phyloP scores from a whole-genome alignment of 495 filamentous ascomycete genomes.

The Penicillium crystallinum region DNA sequence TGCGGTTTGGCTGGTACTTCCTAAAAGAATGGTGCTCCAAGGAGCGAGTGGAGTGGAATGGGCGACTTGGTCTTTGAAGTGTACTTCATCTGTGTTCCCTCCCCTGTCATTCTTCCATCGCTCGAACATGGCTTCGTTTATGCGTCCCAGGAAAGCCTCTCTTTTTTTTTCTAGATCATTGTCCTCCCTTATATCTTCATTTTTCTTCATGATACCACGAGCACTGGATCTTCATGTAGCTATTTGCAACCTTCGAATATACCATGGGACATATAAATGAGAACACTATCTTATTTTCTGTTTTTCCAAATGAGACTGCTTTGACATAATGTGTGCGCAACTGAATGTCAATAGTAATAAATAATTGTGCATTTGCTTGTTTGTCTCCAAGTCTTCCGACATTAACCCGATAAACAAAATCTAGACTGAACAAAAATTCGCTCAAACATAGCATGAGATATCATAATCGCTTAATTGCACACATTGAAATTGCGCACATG shows the following conservation, averaged over 20 bases:
- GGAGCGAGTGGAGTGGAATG: conserved; percentile 40
- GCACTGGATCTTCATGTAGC: conserved; percentile 22
- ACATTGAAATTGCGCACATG: conserved; percentile 1
- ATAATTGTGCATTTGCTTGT: neutral
- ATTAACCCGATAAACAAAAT: neutral
- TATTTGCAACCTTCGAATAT: conserved; percentile 18
- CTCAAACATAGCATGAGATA: neutral
- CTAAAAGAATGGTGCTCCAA: conserved; percentile 44
- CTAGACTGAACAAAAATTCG: neutral
- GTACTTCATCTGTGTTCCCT: neutral
- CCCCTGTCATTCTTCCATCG: too few relatives aligned
- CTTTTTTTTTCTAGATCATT: conserved; percentile 2
- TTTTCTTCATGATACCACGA: conserved; percentile 38
- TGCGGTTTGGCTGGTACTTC: conserved; percentile 41
- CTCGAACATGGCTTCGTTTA: neutral
- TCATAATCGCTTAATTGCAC: conserved; percentile 7
- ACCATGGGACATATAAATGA: conserved; percentile 15
- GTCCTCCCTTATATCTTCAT: too few relatives aligned
- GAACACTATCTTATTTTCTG: too few relatives aligned
- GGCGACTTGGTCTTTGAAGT: conserved; percentile 31
- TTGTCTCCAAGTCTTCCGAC: neutral
- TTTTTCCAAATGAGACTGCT: neutral
- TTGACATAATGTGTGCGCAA: neutral
- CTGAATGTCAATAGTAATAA: neutral
- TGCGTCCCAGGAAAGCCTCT: neutral